Evolutionary conservation across 495 filamentous ascomycete species (phyloP).

Genomic region (Aspergillus coremiiformis): DNA sequence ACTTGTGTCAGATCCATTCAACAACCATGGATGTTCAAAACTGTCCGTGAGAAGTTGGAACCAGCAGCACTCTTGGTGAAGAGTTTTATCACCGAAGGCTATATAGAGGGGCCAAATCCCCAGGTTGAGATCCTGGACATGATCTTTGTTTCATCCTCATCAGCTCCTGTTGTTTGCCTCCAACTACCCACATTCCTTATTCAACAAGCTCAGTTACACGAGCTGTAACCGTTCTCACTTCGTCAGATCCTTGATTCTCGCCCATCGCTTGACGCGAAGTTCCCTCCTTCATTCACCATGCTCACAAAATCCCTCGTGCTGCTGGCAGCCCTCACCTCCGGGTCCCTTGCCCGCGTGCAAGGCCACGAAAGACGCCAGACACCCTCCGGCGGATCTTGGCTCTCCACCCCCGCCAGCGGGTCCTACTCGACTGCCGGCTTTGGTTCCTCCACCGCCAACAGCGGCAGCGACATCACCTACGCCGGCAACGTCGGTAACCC

Average conservation of each 20-base stretch:
- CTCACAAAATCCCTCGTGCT: conserved; percentile 31
- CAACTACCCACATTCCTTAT: conserved; percentile 7
- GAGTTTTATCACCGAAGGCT: background rate
- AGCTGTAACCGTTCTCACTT: background rate
- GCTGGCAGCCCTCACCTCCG: conserved; percentile 27
- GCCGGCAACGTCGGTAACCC: conserved; percentile 41
- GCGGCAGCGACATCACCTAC: conserved; percentile 28
- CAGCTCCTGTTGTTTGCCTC: background rate
- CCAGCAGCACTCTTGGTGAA: background rate
- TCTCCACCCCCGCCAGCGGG: conserved; percentile 6
- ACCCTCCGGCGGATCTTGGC: conserved; percentile 6
- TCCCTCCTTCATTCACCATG: conserved; percentile 16
- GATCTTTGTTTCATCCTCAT: background rate
- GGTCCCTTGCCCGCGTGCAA: conserved; percentile 16
- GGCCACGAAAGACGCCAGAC: conserved; percentile 20
- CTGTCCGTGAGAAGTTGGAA: background rate
- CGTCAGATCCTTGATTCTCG: background rate
- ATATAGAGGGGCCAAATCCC: background rate
- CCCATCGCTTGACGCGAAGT: conserved; percentile 5
- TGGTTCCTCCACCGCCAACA: conserved; percentile 23
- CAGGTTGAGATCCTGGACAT: background rate
- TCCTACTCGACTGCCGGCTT: conserved; percentile 24
- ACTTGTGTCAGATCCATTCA: background rate
- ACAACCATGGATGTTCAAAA: background rate
- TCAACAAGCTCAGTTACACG: background rate